phyloP scores from a whole-genome alignment of 2,329 filamentous ascomycete genomes.

The Volutella citrinella region DNA sequence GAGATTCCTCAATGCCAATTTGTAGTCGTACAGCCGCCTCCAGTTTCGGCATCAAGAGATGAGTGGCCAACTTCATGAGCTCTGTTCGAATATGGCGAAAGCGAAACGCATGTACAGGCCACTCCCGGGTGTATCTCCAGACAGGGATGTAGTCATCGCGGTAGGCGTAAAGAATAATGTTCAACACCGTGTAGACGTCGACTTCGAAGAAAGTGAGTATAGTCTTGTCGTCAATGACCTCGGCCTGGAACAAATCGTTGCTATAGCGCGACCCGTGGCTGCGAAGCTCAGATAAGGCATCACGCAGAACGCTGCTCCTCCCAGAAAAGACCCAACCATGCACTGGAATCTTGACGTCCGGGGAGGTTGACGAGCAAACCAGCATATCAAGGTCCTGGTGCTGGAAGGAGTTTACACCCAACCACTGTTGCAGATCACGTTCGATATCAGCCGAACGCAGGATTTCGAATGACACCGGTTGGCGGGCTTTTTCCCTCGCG shows the following conservation, averaged over 20 bases:
- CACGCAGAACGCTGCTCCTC: conserved; percentile 67
- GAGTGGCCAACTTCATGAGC: conserved; percentile 79
- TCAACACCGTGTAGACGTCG: conserved; percentile 76
- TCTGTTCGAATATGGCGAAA: conserved; percentile 81
- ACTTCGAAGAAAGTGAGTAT: conserved; percentile 64
- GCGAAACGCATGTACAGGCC: conserved; percentile 62
- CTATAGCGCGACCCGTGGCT: conserved; percentile 18
- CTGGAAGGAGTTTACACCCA: conserved; percentile 37
- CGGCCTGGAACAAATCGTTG: conserved; percentile 29
- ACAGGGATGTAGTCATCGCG: conserved; percentile 77
- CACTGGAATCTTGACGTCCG: conserved; percentile 70
- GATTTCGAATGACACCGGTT: conserved; percentile 48
- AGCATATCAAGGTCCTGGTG: conserved; percentile 42
- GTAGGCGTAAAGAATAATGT: conserved; percentile 77
- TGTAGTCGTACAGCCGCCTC: conserved; percentile 78
- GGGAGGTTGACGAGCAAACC: conserved; percentile 57
- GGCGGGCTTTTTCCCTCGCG: conserved; percentile 44
- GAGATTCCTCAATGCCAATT: conserved; percentile 57
- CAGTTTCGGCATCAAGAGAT: conserved; percentile 66
- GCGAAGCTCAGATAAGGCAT: conserved; percentile 57
- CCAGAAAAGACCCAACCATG: conserved; percentile 79
- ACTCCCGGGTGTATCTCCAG: conserved; percentile 75
- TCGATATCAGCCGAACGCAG: conserved; percentile 66
- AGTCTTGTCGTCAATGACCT: conserved; percentile 45
- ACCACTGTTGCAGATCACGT: conserved; percentile 53